Base-by-base conservation (phyloP, 495 filamentous ascomycete species). In the Penicillium soppii region DNA sequence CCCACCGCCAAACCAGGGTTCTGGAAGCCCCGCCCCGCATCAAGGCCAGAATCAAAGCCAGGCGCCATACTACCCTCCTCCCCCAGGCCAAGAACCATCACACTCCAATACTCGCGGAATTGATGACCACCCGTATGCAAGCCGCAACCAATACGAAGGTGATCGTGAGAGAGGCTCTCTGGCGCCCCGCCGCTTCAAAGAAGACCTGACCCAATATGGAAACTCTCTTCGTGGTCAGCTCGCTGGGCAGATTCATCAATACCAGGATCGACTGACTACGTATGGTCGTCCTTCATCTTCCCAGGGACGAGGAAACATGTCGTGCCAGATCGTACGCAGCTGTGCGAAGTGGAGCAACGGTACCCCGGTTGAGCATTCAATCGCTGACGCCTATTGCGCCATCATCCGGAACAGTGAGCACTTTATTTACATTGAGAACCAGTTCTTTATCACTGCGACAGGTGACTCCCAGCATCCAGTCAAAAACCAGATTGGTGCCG, bases 361-460 rank as follows among this genome's bases (percentile, higher is more conserved):
- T 15, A 77, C 80, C 26, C 69, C 73, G 5, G 78, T 83, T 0
- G 85, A 95, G 71, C 91, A 95, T 67, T 96, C 91, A 0, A 91
- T 97, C 58, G 82, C 83, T 16, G 90, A 95, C 61, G 92, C 92
- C 0, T 97, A 97, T 54, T 86, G 87, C 30, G 81, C 89, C 43
- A 79, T 87, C 26, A 96, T 97, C 62, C 78, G 75, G 19, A 86
- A 89, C 54, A 90, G 88, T 35, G 67, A 86, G 65, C 89, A 96
- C 65, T 96, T 89, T 57, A 69, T 97, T 30, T 97, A 96, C 68
- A 96, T 97, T 15, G 92, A 97, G 71, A 97, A 97, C 58, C 92
- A 97, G 66, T 97, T 97, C 78, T 97, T 97, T 75, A 97, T 97
- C 72, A 96, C 92, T 0, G 90, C 91, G 3, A 95, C 91, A 1